Base-by-base conservation (phyloP, 164 flowering plant genomes). In the Brasenia schreberi region DNA sequence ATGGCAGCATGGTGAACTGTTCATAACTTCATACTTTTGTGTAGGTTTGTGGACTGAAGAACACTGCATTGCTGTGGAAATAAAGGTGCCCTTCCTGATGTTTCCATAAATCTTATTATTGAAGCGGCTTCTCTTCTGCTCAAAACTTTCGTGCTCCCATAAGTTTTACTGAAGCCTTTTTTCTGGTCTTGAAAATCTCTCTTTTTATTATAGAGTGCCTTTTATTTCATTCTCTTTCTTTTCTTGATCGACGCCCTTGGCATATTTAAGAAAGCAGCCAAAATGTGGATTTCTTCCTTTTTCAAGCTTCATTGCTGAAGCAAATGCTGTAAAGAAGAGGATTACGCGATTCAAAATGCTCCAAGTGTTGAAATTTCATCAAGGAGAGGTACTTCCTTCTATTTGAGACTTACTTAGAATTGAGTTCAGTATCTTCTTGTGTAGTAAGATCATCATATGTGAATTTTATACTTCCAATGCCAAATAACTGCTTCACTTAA, bases 201-300 rank as follows among this genome's bases (percentile, higher is more conserved):
- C 10, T 9, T 49, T 14, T 49, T 49, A 14, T 49, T 33, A 33
- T 33, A 33, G 39, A 33, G 39, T 33, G 39, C 39, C 39, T 33
- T 33, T 33, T 33, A 33, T 4, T 33, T 33, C 39, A 33, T 33
- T 33, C 39, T 33, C 14, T 68, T 63, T 45, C 18, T 67, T 59
- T 67, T 9, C 61, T 58, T 69, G 11, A n/a, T 5, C 62, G 59
- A 49, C 43, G 62, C 43, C 12, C 39, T 39, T 71, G 59, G 61
- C 52, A 75, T 68, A 68, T 39, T 56, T 23, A 18, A 59, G 42
- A 45, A 71, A 71, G 70, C 85, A 94, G 97, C 97, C 99, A 56
- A 94, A 94, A 80, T 87, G 96, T 77, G 99, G 99, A 70, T 92
- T 89, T 86, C 90, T 94, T 66, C 92, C 99, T 64, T 64, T 56